phyloP scores from a whole-genome alignment of 768 basidiomycete genomes.

The Suillus americanus region DNA sequence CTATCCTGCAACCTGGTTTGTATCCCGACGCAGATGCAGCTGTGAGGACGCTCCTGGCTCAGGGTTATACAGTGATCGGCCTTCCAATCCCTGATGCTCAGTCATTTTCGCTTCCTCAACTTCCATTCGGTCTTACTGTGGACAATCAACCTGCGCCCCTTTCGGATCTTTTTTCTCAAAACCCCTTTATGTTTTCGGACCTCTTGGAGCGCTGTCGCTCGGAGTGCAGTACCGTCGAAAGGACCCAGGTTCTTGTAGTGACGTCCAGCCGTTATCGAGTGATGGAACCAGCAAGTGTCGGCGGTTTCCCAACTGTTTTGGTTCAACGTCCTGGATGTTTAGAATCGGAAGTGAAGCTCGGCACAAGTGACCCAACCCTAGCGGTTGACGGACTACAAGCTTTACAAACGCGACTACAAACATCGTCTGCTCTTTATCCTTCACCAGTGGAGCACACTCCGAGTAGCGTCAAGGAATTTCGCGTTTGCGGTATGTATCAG shows the following conservation, averaged over 20 bases:
- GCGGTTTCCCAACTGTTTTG: neutral
- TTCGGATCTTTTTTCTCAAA: neutral
- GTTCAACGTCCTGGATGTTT: neutral
- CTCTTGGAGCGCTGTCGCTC: neutral
- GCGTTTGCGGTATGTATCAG: slow-evolving; percentile 1
- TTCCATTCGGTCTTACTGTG: neutral
- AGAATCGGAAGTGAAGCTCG: slow-evolving; percentile 1
- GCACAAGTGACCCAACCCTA: slow-evolving; percentile 1
- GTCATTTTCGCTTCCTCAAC: neutral
- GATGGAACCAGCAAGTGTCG: neutral
- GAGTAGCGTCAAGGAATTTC: neutral
- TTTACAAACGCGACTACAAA: neutral
- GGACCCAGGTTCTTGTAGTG: slow-evolving; percentile 4
- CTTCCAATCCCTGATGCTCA: neutral
- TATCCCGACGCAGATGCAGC: neutral
- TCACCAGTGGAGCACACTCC: neutral
- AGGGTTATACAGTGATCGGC: neutral
- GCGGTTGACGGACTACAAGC: neutral
- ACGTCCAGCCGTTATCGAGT: neutral
- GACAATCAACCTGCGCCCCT: neutral
- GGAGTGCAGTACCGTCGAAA: neutral
- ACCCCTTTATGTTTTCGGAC: neutral
- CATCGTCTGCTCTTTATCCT: neutral
- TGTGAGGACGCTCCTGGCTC: neutral
- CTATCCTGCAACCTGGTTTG: neutral